Conservation (phyloP, 2,329 filamentous ascomycete genomes). For the Pestalotiopsis fici region DNA sequence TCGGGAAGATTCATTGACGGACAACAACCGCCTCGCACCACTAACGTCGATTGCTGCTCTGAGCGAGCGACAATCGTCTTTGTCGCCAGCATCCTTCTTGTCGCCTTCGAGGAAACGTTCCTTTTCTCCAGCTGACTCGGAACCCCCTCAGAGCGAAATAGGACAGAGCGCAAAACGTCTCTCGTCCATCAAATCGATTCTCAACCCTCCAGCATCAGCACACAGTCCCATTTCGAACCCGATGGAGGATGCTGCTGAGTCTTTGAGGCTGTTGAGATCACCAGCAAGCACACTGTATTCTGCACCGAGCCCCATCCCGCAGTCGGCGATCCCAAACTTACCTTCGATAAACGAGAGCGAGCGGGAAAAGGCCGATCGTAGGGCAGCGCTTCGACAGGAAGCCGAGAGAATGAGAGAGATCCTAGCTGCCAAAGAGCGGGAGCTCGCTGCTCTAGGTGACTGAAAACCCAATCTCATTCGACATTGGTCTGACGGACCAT, state of each 20-base stretch:
- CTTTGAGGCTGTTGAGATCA: slow-evolving; percentile 43
- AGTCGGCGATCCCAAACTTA: slow-evolving; percentile 32
- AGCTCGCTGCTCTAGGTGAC: slow-evolving; percentile 58
- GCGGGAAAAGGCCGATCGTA: slow-evolving; percentile 59
- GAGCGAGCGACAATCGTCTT: slow-evolving; percentile 55
- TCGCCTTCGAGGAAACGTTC: slow-evolving; percentile 66
- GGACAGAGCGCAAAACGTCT: slow-evolving; percentile 58
- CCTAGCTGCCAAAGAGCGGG: slow-evolving; percentile 72
- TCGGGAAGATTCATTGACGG: slow-evolving; percentile 42
- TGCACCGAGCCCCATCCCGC: slow-evolving; percentile 40
- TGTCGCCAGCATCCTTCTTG: slow-evolving; percentile 62
- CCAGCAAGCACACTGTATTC: slow-evolving; percentile 41
- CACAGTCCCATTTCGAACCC: slow-evolving; percentile 20
- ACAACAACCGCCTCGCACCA: slow-evolving; percentile 62
- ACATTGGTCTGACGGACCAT: not conserved
- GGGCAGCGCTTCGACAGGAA: slow-evolving; percentile 69
- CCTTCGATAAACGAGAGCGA: slow-evolving; percentile 43
- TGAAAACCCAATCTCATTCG: slow-evolving; percentile 8
- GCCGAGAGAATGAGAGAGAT: slow-evolving; percentile 75
- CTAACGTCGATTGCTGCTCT: slow-evolving; percentile 46
- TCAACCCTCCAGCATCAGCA: slow-evolving; percentile 55
- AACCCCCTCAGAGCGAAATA: slow-evolving; percentile 38
- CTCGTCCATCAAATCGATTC: slow-evolving; percentile 74
- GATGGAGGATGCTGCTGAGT: slow-evolving; percentile 38
- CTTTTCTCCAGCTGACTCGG: slow-evolving; percentile 62